Conservation (phyloP, 2,329 filamentous ascomycete genomes). For the Nigrospora osmanthi region DNA sequence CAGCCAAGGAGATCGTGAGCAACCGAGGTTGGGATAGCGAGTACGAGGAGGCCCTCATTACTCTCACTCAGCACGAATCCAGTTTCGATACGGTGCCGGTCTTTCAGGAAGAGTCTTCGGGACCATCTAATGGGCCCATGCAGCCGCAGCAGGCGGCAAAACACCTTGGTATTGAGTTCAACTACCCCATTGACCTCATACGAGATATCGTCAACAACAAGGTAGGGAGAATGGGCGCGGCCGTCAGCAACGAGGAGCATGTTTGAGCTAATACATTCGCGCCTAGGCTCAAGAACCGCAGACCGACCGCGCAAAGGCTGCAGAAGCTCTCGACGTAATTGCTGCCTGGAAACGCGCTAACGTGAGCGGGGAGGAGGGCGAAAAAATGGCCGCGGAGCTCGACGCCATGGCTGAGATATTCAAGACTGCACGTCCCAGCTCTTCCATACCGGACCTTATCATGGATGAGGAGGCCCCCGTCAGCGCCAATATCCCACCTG, state of each 20-base stretch:
- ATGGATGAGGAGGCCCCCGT: slow-evolving; percentile 6
- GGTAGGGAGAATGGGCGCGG: slow-evolving; percentile 6
- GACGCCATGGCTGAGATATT: slow-evolving; percentile 15
- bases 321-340: slow-evolving; percentile 18
- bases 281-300: slow-evolving; percentile 1
- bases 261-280: background rate
- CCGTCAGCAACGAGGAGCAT: background rate
- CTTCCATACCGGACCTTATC: background rate
- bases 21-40: slow-evolving; percentile 13
- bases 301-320: slow-evolving; percentile 11
- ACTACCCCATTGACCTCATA: slow-evolving; percentile 17
- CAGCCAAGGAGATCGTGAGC: slow-evolving; percentile 6
- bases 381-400: slow-evolving; percentile 13
- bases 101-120: slow-evolving; percentile 1
- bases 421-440: slow-evolving; percentile 4
- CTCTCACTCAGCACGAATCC: slow-evolving; percentile 18
- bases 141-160: slow-evolving; percentile 12
- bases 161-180: slow-evolving; percentile 15
- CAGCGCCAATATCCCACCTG: slow-evolving; percentile 62
- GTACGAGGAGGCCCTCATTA: slow-evolving; percentile 12
- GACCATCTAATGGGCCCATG: slow-evolving; percentile 11
- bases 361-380: slow-evolving; percentile 5
- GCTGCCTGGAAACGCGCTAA: slow-evolving; percentile 13
- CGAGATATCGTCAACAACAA: slow-evolving; percentile 13
- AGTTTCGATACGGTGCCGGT: slow-evolving; percentile 4